These are phyloP conservation scores for Ligustrum vulgare DNA, from an alignment of 257 asterid genomes.

Conservation along the genomic window DNA sequence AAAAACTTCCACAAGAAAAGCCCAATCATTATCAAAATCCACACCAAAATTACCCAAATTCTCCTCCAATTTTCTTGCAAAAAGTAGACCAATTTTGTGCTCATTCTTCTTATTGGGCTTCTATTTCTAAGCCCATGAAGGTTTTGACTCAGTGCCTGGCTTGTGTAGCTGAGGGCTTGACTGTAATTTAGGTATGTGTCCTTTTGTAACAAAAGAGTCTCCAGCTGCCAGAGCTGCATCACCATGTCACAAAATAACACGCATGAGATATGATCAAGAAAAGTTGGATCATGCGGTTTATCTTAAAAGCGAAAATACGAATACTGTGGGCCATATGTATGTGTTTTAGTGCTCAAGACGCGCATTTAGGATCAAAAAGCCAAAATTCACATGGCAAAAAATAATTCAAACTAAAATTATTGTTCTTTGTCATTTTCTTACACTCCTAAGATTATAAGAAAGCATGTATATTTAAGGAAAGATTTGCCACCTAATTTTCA, in stretches of 20 bases:
- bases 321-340: no score
- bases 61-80: conserved; percentile 86
- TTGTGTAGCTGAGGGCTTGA: conserved; percentile 93
- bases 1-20: conserved; percentile 84
- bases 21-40: conserved; percentile 75
- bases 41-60: conserved; percentile 67
- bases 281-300: conserved; percentile 30
- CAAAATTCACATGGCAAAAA: no score
- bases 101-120: conserved; percentile 54
- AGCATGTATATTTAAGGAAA: no score
- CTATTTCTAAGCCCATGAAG: conserved; percentile 70
- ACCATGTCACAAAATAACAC: conserved; percentile 35
- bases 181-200: conserved; percentile 95
- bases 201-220: conserved; percentile 88
- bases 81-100: conserved; percentile 48
- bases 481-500: no score
- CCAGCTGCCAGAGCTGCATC: conserved; percentile 99
- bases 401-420: no score
- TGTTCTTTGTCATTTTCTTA: no score
- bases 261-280: conserved; percentile 33
- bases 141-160: conserved; percentile 97
- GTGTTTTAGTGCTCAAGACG: no score
- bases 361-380: no score
- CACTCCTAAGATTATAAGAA: no score
- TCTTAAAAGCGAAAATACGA: no score